Percentiles rank a stretch among this genome's conserved stretches.
Conservation (phyloP, 176 grass and related monocot genomes). For the Typha latifolia region DNA sequence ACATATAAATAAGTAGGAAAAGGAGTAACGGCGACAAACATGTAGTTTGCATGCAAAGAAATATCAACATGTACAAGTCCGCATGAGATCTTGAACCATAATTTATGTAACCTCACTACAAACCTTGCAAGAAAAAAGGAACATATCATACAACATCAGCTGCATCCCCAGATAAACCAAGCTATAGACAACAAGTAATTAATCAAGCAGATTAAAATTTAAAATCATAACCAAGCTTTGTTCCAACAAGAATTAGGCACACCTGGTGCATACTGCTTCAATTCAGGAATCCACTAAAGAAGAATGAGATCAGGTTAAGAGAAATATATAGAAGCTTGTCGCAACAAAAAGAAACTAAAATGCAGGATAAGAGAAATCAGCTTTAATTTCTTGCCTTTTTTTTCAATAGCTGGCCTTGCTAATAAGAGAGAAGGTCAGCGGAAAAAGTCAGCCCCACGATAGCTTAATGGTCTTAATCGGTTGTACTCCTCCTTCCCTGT, state of each 20-base stretch:
- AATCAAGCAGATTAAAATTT: not conserved
- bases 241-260: constrained; percentile 69
- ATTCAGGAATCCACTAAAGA: constrained; percentile 75
- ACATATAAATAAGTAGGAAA: no score
- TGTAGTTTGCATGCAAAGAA: no score
- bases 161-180: no score
- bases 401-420: constrained; percentile 77
- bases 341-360: constrained; percentile 2
- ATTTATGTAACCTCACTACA: no score
- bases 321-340: not conserved
- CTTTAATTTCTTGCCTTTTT: constrained; percentile 65
- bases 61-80: no score
- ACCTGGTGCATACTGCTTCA: constrained; percentile 72
- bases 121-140: not conserved
- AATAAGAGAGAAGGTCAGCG: constrained; percentile 73
- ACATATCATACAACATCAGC: not conserved
- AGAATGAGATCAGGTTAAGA: not conserved
- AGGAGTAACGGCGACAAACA: no score
- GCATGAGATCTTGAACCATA: no score
- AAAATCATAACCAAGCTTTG: constrained; percentile 60
- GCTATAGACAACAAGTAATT: not conserved
- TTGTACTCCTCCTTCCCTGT: constrained; percentile 81
- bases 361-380: constrained; percentile 1
- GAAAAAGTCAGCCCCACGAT: constrained; percentile 71
- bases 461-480: constrained; percentile 68